A percentile compares a stretch with the other conserved stretches of the same genome.
These are phyloP conservation scores for Yamadazyma sp. DNA, from an alignment of 1,139 yeast species.

Conservation along the genomic window DNA sequence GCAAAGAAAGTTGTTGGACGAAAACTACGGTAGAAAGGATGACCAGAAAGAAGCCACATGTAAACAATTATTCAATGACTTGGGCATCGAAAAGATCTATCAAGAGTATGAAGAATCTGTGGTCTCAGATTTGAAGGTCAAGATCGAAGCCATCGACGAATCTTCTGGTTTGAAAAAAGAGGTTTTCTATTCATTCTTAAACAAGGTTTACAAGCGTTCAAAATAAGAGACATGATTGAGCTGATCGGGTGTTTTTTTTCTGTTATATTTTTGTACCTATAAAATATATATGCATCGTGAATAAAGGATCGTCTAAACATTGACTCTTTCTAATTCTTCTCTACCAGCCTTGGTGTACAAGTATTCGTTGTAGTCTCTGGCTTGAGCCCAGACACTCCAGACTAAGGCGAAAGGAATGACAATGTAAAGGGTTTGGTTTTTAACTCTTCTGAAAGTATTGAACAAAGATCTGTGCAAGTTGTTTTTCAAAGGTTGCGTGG, in stretches of 20 bases:
- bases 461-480: constrained; percentile 81
- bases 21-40: constrained; percentile 86
- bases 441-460: constrained; percentile 94
- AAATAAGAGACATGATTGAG: constrained; percentile 45
- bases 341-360: constrained; percentile 98
- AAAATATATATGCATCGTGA: neutral
- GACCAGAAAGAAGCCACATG: constrained; percentile 66
- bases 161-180: constrained; percentile 87
- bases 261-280: neutral
- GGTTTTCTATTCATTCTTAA: constrained; percentile 79
- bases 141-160: constrained; percentile 78
- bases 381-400: constrained; percentile 85
- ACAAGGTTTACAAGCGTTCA: constrained; percentile 90
- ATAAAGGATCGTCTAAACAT: constrained; percentile 42
- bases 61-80: constrained; percentile 71
- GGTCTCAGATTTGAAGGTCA: constrained; percentile 61
- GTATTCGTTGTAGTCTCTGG: constrained; percentile 90
- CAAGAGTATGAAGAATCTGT: constrained; percentile 78
- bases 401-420: constrained; percentile 75
- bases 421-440: constrained; percentile 78
- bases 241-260: neutral
- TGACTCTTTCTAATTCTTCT: constrained; percentile 83
- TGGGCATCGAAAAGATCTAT: constrained; percentile 72
- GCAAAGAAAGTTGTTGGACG: constrained; percentile 81
- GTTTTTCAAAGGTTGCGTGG: constrained; percentile 90